These are phyloP conservation scores for Trifolium dubium DNA, from an alignment of 306 rosid species.

Conservation along the genomic window DNA sequence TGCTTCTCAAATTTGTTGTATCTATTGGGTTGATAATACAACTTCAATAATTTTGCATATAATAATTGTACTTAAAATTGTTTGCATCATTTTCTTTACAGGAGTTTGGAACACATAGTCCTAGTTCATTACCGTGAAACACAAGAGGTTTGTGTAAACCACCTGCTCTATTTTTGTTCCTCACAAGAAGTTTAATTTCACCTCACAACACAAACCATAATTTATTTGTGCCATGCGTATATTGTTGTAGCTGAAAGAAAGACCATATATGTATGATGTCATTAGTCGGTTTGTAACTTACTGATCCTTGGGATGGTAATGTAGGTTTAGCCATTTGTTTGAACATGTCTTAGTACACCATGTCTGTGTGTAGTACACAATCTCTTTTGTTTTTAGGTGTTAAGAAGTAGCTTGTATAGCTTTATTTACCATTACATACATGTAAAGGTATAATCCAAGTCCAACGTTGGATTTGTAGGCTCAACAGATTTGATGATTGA, in stretches of 20 bases:
- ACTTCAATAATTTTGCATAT: slow-evolving; percentile 5
- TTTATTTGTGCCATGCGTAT: slow-evolving; percentile 13
- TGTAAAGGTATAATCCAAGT: slow-evolving; percentile 31
- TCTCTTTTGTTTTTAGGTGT: not conserved
- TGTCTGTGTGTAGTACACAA: slow-evolving; percentile 1
- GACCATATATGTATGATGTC: not conserved
- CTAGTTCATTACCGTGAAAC: slow-evolving; percentile 99
- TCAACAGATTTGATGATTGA: slow-evolving; percentile 24
- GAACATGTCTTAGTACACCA: slow-evolving; percentile 16
- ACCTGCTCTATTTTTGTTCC: slow-evolving; percentile 24
- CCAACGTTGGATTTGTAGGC: slow-evolving; percentile 18
- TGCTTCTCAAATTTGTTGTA: slow-evolving; percentile 32
- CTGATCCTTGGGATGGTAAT: slow-evolving; percentile 12
- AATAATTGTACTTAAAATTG: slow-evolving; percentile 17
- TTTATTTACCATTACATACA: slow-evolving; percentile 13
- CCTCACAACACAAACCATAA: slow-evolving; percentile 28
- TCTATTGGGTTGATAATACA: slow-evolving; percentile 30
- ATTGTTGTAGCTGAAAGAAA: slow-evolving; percentile 32
- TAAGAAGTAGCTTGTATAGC: not conserved
- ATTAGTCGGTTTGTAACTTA: slow-evolving; percentile 19
- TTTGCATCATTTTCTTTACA: slow-evolving; percentile 56
- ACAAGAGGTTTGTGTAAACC: slow-evolving; percentile 68
- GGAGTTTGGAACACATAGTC: slow-evolving; percentile 93
- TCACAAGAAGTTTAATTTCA: slow-evolving; percentile 33
- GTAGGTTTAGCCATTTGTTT: slow-evolving; percentile 18